Evolutionary conservation across 78 protist species (phyloP).

Genomic region (Chrysochromulina parva): DNA sequence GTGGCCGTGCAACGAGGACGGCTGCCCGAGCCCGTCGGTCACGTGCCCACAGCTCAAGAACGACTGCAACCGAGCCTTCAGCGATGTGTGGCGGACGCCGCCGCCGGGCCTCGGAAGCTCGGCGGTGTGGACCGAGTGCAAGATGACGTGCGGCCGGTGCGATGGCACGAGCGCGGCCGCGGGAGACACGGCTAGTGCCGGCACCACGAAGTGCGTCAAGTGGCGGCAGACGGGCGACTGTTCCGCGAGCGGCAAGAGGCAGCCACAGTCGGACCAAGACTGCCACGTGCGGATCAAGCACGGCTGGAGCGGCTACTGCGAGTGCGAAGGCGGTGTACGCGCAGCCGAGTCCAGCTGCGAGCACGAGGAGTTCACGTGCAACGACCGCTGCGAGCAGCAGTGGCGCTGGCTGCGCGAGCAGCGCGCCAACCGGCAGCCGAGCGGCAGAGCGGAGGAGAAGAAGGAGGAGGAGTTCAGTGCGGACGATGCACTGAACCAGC

Average conservation of each 20-base stretch:
- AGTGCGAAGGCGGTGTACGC: neutral
- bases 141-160: no score
- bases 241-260: neutral
- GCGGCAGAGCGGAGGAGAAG: neutral
- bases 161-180: no score
- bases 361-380: neutral
- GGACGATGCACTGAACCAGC: neutral
- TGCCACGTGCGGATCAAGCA: neutral
- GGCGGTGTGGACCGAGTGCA: no score
- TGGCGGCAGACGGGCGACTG: conserved; percentile 1
- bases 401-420: neutral
- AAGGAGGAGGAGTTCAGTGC: neutral
- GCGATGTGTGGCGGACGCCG: no score
- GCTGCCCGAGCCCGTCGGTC: no score
- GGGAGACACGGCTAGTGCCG: no score
- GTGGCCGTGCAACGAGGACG: no score
- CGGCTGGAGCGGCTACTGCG: neutral
- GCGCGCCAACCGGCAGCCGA: neutral
- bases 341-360: neutral
- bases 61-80: no score
- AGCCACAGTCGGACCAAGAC: neutral
- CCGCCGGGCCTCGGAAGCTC: no score
- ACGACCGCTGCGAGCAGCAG: neutral
- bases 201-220: neutral
- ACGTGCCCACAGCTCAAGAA: no score